A percentile compares a stretch with the other conserved stretches of the same genome.
Conservation (phyloP, 768 basidiomycete species). For the Mycena rosella region DNA sequence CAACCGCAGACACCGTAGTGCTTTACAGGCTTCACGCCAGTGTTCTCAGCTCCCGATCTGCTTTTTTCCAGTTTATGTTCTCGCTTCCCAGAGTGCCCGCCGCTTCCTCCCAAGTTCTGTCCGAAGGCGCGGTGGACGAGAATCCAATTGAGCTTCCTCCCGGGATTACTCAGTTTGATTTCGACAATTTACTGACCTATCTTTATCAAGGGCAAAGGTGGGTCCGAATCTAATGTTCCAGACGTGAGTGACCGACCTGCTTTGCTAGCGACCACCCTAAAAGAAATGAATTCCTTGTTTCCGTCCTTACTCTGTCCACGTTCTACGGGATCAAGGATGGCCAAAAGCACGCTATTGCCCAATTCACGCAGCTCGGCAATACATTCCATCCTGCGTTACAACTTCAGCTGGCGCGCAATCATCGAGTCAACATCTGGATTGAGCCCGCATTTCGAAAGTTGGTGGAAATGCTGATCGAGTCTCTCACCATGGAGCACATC, state of each 20-base stretch:
- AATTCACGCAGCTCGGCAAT: not conserved
- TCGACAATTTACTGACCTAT: constrained; percentile 13
- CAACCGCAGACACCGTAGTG: not conserved
- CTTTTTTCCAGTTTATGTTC: constrained; percentile 14
- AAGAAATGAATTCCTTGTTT: constrained; percentile 3
- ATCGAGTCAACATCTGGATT: constrained; percentile 13
- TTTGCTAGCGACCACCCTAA: not conserved
- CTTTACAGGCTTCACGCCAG: constrained; percentile 12
- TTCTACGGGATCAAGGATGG: constrained; percentile 16
- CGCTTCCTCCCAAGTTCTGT: not conserved
- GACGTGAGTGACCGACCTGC: not conserved
- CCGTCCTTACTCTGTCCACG: constrained; percentile 11
- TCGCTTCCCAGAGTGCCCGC: constrained; percentile 14
- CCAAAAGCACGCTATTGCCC: not conserved
- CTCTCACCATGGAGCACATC: not conserved
- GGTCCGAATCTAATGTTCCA: not conserved
- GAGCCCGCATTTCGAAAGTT: constrained; percentile 6
- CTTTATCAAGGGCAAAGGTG: constrained; percentile 13
- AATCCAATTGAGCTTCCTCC: constrained; percentile 14
- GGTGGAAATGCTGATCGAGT: not conserved
- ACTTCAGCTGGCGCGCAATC: constrained; percentile 21
- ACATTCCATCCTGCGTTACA: constrained; percentile 15
- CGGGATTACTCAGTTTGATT: not conserved
- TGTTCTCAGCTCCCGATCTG: not conserved
- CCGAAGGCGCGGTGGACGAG: constrained; percentile 3